Evolutionary conservation across 2,329 filamentous ascomycete species (phyloP), one percentile per base, ranked within the genome.

Genomic region (Pseudocercospora macadamiae): DNA sequence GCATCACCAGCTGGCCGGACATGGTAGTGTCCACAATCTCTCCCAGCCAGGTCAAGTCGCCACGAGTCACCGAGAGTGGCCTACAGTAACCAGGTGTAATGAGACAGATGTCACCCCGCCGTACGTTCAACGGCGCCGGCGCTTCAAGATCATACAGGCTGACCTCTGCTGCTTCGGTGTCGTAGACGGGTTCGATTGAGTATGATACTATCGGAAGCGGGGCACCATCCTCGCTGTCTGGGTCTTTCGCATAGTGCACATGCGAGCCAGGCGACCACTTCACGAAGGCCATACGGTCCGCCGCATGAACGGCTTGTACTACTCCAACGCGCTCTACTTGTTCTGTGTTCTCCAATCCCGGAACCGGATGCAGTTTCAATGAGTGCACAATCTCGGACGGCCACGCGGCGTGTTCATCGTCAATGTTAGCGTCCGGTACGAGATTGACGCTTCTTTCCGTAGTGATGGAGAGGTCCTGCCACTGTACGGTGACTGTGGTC

Each of bases 101-200:
- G 9, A 85, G 67, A 2, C 85, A 83, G 55, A 83, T 79, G 66
- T 86, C 83, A 6, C 80, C 80, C 59, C 79, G 72, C 37, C 77
- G 73, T 36, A 80, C 77, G 36, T 77, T 79, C 49, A 86, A 63
- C 4, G 75, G 76, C n/a, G 76, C 75, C 32, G 80, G 79, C 2
- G 77, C 77, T 55, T 76, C 75, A 32, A 86, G 79, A 61, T 87
- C 84, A 67, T 86, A 86, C 37, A 86, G 66, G 57, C 83, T 86
- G 23, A 86, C 77, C 37, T 84, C 79, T 63, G 83, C 80, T 26
- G 74, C 66, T 19, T 9, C 19, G 3, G 18, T 21, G n/a, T 32
- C 39, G 3, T 44, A 49, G 8, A 62, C 57, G 8, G 57, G 26
- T 2, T 58, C 60, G 8, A 71, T 64, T 4, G 54, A 44, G 52